Base-by-base conservation (phyloP, 106 monocot species). In the Apostasia ramifera region DNA sequence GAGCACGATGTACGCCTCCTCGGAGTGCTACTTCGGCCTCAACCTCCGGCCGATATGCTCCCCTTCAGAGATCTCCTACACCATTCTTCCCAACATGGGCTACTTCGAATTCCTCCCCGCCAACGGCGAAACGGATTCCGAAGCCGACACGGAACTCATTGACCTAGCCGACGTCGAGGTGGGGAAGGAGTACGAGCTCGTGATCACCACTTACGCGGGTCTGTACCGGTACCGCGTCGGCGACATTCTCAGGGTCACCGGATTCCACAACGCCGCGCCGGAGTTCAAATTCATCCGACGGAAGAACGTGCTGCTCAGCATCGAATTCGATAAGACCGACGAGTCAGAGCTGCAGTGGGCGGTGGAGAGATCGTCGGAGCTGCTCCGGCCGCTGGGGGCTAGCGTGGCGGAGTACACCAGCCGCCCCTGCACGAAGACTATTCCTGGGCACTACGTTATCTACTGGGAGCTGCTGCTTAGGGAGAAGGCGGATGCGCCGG, bases 1-100 rank as follows among this genome's bases (percentile, higher is more conserved):
- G 3, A 85, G 94, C 73, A 94, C 94, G 44, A 90, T 90, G 94
- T 94, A 94, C 71, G 94, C 94, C 4, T 94, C 94, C 0, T 94
- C 90, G 1, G 94, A 94, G 59, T 90, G 90, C 78, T 94, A 94
- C 76, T 94, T 94, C 78, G 94, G 94, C 38, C 74, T 94, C 61
- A 94, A 94, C 52, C 82, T 94, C 61, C 69, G 70, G 14, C 94
- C 94, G 14, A 90, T 94, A 74, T 83, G 80, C 63, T 47, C 52
- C 8, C 86, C 83, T 0, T 83, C 80, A 3, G 80, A 87, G 58
- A 83, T 87, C 0, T 52, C 53, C 40, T 68, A 68, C 39, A 54
- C 53, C 0, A 68, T 68, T 1, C 38, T 68, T 38, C 69, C 83
- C 2, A 87, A 83, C 76, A 87, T 87, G 86, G 80, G 61, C 55